Evolutionary conservation across 129 eudicot species (phyloP), one percentile per base, ranked within the genome.

Genomic region (Arctium lappa): DNA sequence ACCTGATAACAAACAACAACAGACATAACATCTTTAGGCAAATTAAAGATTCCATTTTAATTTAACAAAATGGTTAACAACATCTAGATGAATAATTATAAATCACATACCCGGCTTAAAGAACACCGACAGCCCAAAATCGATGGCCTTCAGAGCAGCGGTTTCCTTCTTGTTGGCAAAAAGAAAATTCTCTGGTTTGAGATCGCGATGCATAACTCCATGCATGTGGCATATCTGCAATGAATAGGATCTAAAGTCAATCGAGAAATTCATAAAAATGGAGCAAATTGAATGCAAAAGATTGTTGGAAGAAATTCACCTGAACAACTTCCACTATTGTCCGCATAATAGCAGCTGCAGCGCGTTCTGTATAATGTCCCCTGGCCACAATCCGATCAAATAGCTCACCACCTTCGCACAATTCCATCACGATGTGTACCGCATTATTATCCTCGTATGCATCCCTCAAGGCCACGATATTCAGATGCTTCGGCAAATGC

Each of bases 161-260:
- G 92, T 89, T 88, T 93, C 98, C 80, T 93, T 93, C 88, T 89
- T 91, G 82, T 91, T 93, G 33, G 93, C 92, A 34, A 93, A 93
- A 72, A 93, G 94, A 85, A 93, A 93, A 83, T 93, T 93, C 79
- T 93, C 97, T 1, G 97, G 97, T 82, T 93, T 93, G 80, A 93
- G 95, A 91, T 93, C 98, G 37, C 98, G 98, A 81, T 93, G 98
- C 92, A 93, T 89, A 71, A 93, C 98, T 63, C 94, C 98, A 22
- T 91, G 87, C 77, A 13, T 83, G 81, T 93, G 97, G 80, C 97
- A 92, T 77, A 81, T 76, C 97, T 92, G 62, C 84, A 81, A 74
- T 40, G 74, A 73, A 82, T 44, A 82, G 30, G 65, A 84, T 46
- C 48, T 76, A 48, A n/a, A 77, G 63, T 76, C 46, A 76, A 33